Conservation (phyloP, 257 asterid species). For the Nicotiana paniculata region DNA sequence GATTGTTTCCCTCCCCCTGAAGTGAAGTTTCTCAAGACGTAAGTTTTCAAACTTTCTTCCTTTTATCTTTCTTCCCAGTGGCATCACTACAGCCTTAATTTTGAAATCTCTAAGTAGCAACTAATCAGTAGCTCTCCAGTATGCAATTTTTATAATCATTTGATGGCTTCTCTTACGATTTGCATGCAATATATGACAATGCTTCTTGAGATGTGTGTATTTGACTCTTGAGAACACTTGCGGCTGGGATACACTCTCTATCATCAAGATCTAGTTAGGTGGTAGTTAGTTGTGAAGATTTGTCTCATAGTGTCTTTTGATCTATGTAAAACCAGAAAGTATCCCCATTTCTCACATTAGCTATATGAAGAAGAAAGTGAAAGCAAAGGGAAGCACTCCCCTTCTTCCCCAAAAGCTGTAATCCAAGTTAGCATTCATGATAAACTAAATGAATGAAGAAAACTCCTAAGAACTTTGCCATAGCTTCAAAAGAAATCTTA, state of each 20-base stretch:
- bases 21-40: slow-evolving; percentile 40
- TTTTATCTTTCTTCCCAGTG: slow-evolving; percentile 2
- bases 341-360: background rate
- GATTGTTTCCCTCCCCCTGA: slow-evolving; percentile 27
- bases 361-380: background rate
- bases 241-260: background rate
- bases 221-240: background rate
- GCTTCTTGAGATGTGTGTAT: background rate
- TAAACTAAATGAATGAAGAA: background rate
- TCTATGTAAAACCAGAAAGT: background rate
- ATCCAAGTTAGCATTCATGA: background rate
- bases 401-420: background rate
- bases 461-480: background rate
- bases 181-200: background rate
- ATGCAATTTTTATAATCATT: background rate
- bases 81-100: background rate
- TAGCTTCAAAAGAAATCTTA: background rate
- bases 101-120: background rate
- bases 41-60: slow-evolving; percentile 18
- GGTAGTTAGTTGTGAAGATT: background rate
- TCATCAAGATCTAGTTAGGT: background rate
- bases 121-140: background rate
- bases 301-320: background rate
- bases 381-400: background rate
- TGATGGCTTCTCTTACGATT: background rate